phyloP scores from a whole-genome alignment of 140 eudicot genomes.

The Ambrosia hybrid region DNA sequence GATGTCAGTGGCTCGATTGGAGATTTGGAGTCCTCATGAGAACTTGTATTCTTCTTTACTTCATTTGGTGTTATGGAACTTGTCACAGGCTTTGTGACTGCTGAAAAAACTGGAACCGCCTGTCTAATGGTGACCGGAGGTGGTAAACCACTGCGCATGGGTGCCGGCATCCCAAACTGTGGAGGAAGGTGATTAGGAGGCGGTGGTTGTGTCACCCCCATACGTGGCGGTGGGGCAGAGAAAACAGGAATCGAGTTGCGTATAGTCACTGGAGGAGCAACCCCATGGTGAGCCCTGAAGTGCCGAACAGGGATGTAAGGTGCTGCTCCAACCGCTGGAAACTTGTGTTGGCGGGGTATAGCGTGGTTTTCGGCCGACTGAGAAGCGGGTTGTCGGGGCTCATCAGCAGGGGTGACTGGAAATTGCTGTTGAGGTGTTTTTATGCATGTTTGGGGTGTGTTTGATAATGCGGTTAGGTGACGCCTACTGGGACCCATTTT shows the following conservation, averaged over 20 bases:
- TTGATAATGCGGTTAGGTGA: conserved; percentile 28
- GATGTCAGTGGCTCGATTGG: background rate
- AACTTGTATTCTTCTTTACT: conserved; percentile 11
- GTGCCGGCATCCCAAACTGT: conserved; percentile 34
- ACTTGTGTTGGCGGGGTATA: conserved; percentile 8
- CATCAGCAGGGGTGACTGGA: conserved; percentile 20
- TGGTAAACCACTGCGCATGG: conserved; percentile 34
- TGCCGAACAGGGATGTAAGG: no score
- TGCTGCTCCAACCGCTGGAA: no score
- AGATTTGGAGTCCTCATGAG: conserved; percentile 16
- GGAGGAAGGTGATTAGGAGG: conserved; percentile 25
- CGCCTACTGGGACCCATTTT: conserved; percentile 43
- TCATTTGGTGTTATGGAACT: conserved; percentile 8
- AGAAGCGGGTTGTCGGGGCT: conserved; percentile 8
- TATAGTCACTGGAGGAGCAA: no score
- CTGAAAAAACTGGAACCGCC: conserved; percentile 46
- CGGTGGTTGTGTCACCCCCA: conserved; percentile 24
- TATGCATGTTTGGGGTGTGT: conserved; percentile 12
- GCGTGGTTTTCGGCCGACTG: conserved; percentile 33
- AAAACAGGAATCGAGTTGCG: no score
- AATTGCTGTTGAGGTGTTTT: conserved; percentile 23
- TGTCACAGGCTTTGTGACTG: conserved; percentile 18
- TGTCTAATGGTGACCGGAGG: conserved; percentile 59
- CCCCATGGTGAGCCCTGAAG: no score
- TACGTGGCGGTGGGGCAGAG: conserved; percentile 32